A percentile compares a stretch with the other conserved stretches of the same genome.
phyloP scores from a whole-genome alignment of 345 rosid species.

The Lepidium didymum region DNA sequence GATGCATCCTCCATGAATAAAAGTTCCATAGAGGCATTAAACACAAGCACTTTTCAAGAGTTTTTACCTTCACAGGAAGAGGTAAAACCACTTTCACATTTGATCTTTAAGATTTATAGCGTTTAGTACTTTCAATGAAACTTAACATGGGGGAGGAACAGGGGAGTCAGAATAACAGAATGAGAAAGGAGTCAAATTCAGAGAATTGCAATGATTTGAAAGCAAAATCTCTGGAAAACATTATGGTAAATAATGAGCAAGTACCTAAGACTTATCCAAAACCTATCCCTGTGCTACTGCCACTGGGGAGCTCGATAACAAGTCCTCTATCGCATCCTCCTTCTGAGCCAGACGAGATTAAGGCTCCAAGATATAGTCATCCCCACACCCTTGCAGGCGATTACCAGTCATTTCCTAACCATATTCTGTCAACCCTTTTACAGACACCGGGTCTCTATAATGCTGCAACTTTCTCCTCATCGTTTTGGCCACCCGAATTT shows the following conservation, averaged over 20 bases:
- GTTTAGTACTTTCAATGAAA: slow-evolving; percentile 34
- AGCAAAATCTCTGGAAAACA: slow-evolving; percentile 27
- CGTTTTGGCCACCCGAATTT: slow-evolving; percentile 40
- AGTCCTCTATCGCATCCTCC: slow-evolving; percentile 35
- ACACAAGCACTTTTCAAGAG: slow-evolving; percentile 47
- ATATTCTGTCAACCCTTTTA: slow-evolving; percentile 54
- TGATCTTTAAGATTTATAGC: slow-evolving; percentile 26
- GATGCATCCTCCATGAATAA: slow-evolving; percentile 46
- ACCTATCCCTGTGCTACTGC: slow-evolving; percentile 48
- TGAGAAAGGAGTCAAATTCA: slow-evolving; percentile 35
- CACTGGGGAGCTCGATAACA: slow-evolving; percentile 49
- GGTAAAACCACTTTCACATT: slow-evolving; percentile 35
- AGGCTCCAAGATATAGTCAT: slow-evolving; percentile 33
- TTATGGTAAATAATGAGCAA: slow-evolving; percentile 30
- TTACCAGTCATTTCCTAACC: slow-evolving; percentile 64
- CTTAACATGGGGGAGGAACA: slow-evolving; percentile 20
- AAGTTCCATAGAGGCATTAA: slow-evolving; percentile 38
- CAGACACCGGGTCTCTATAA: slow-evolving; percentile 87
- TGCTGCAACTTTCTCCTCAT: slow-evolving; percentile 76
- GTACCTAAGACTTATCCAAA: slow-evolving; percentile 51
- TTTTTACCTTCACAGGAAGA: slow-evolving; percentile 52
- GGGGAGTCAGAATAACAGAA: slow-evolving; percentile 42
- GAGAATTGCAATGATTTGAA: slow-evolving; percentile 31
- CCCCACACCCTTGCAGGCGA: slow-evolving; percentile 41
- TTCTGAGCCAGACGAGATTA: slow-evolving; percentile 43